Evolutionary conservation across 805 yeast genomes (phyloP).

Genomic region (Kodamaea restingae): DNA sequence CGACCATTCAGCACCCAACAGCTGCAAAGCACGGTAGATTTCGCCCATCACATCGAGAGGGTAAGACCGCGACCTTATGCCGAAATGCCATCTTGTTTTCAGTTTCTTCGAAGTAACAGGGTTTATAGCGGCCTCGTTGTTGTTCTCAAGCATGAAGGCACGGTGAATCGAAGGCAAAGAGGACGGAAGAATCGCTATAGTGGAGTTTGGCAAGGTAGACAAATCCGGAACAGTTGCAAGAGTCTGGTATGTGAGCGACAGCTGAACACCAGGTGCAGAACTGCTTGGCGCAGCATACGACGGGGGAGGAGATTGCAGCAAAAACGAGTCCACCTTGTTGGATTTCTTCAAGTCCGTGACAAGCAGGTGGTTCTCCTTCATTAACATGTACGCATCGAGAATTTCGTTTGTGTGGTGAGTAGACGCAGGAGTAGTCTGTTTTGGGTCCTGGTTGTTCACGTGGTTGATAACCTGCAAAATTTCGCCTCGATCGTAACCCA

Average conservation of each 20-base stretch:
- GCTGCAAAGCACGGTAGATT: slow-evolving; percentile 88
- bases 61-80: slow-evolving; percentile 91
- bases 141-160: slow-evolving; percentile 75
- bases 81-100: slow-evolving; percentile 97
- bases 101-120: slow-evolving; percentile 75
- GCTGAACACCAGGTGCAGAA: slow-evolving; percentile 39
- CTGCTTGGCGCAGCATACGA: slow-evolving; percentile 16
- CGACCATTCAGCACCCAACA: slow-evolving; percentile 96
- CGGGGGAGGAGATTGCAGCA: slow-evolving; percentile 61
- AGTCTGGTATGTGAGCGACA: slow-evolving; percentile 44
- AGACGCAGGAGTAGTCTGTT: slow-evolving; percentile 5
- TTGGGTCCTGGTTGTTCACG: slow-evolving; percentile 15
- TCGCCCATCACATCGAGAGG: slow-evolving; percentile 99
- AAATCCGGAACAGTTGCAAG: slow-evolving; percentile 45
- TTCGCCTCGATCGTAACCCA: slow-evolving; percentile 30
- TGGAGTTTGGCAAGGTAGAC: slow-evolving; percentile 60
- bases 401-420: slow-evolving; percentile 56
- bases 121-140: slow-evolving; percentile 30
- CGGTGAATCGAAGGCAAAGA: slow-evolving; percentile 92
- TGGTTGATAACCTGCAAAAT: slow-evolving; percentile 20
- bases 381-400: slow-evolving; percentile 77
- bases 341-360: slow-evolving; percentile 61
- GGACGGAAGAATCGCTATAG: slow-evolving; percentile 89
- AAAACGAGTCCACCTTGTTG: slow-evolving; percentile 52
- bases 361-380: slow-evolving; percentile 72